Percentiles rank a stretch among this genome's conserved stretches.
Conservation (phyloP, 164 flowering plant genomes). For the Piper betle region DNA sequence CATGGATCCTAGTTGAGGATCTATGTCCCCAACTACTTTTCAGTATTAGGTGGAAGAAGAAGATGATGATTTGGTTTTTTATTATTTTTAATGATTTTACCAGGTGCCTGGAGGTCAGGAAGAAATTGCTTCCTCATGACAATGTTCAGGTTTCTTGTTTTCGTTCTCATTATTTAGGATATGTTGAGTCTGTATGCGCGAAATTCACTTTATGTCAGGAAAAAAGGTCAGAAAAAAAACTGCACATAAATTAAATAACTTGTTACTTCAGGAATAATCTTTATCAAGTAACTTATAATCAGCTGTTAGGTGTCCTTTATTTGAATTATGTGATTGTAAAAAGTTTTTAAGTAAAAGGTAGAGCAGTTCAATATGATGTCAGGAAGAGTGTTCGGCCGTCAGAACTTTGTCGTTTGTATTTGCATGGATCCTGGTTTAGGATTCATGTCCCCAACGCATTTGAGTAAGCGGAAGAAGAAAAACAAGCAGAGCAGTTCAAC, state of each 20-base stretch:
- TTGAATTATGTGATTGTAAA: not conserved
- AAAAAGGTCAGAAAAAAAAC: not conserved
- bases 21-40: too few relatives aligned
- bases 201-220: not conserved
- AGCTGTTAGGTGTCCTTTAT: not conserved
- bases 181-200: not conserved
- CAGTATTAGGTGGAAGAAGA: too few relatives aligned
- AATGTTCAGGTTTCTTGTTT: constrained; percentile 55
- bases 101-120: constrained; percentile 74
- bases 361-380: too few relatives aligned
- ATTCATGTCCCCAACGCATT: not conserved
- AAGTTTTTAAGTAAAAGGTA: not conserved
- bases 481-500: not conserved
- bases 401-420: not conserved
- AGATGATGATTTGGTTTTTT: not conserved
- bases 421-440: too few relatives aligned
- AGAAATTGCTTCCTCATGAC: constrained; percentile 39
- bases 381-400: not conserved
- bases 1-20: too few relatives aligned
- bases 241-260: too few relatives aligned
- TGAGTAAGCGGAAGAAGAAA: not conserved
- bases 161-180: not conserved
- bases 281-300: not conserved
- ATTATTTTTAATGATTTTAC: constrained; percentile 2
- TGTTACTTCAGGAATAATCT: too few relatives aligned